These are phyloP conservation scores for Pythium monospermum DNA, from an alignment of 352 stramenopile genomes.

Conservation along the genomic window DNA sequence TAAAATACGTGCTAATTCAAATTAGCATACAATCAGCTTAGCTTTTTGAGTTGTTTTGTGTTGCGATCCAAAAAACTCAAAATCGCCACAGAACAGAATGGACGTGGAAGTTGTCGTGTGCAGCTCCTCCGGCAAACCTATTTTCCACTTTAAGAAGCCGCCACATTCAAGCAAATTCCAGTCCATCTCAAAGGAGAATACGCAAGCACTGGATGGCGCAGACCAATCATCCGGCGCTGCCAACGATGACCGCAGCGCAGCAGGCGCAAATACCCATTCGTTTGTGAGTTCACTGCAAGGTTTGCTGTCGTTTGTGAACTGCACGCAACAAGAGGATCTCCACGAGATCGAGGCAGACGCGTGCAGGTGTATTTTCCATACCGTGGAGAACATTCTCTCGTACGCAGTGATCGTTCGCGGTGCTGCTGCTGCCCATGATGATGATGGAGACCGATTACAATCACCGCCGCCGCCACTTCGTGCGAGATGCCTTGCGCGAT, in stretches of 20 bases:
- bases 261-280: slow-evolving; percentile 34
- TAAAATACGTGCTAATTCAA: no score
- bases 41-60: no score
- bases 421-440: neutral
- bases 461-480: no score
- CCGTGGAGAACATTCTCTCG: slow-evolving; percentile 37
- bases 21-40: neutral
- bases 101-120: slow-evolving; percentile 54
- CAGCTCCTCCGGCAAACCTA: slow-evolving; percentile 54
- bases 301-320: slow-evolving; percentile 52
- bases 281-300: slow-evolving; percentile 65
- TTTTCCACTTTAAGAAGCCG: slow-evolving; percentile 39
- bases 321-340: slow-evolving; percentile 54
- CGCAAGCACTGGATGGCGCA: slow-evolving; percentile 2
- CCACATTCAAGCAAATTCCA: slow-evolving; percentile 4
- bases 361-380: slow-evolving; percentile 45
- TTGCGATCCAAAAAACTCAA: no score
- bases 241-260: slow-evolving; percentile 13
- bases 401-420: slow-evolving; percentile 43
- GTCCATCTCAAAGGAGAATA: neutral
- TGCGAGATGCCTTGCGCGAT: slow-evolving; percentile 37
- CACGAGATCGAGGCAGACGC: slow-evolving; percentile 35
- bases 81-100: no score
- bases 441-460: slow-evolving; percentile 3
- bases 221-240: neutral